Percentiles rank a stretch among this genome's conserved stretches.
Evolutionary conservation across 75 land plant species (phyloP).

Genomic region (Chamaecyparis obtusa): DNA sequence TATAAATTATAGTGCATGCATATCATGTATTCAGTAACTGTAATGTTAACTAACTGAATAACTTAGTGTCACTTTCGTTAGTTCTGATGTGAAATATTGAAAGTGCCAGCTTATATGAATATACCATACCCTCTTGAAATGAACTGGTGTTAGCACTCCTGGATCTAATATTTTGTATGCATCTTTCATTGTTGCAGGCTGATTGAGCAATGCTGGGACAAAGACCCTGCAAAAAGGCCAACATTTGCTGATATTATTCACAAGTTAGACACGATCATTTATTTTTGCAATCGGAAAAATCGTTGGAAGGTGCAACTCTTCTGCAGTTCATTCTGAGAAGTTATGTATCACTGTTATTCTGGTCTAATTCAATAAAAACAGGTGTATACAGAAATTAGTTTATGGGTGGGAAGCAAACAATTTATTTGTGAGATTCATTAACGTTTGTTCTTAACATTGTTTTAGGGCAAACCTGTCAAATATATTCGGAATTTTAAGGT

Average conservation of each 20-base stretch:
- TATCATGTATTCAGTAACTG: not conserved
- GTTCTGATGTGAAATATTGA: not conserved
- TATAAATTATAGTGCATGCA: not conserved
- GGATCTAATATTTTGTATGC: not conserved
- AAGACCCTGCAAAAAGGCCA: slow-evolving; percentile 64
- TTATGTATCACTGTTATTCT: not conserved
- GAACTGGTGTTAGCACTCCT: slow-evolving; percentile 3
- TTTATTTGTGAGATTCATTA: not conserved
- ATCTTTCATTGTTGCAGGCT: slow-evolving; percentile 44
- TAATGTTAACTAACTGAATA: not conserved
- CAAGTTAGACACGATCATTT: slow-evolving; percentile 36
- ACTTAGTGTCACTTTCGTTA: not conserved
- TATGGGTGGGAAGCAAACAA: not conserved
- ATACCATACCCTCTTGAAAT: not conserved
- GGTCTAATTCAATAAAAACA: not conserved
- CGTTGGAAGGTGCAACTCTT: slow-evolving; percentile 54
- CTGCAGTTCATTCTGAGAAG: slow-evolving; percentile 11
- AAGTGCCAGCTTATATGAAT: not conserved
- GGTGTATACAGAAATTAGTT: not conserved
- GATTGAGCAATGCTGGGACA: slow-evolving; percentile 84
- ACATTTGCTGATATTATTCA: slow-evolving; percentile 62
- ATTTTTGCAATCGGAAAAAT: slow-evolving; percentile 30
- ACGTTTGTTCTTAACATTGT: not conserved
- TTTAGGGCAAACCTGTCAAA: not conserved
- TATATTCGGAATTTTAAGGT: slow-evolving; percentile 6